Evolutionary conservation across 2,329 filamentous ascomycete species (phyloP).

Genomic region (Verticillium longisporum): DNA sequence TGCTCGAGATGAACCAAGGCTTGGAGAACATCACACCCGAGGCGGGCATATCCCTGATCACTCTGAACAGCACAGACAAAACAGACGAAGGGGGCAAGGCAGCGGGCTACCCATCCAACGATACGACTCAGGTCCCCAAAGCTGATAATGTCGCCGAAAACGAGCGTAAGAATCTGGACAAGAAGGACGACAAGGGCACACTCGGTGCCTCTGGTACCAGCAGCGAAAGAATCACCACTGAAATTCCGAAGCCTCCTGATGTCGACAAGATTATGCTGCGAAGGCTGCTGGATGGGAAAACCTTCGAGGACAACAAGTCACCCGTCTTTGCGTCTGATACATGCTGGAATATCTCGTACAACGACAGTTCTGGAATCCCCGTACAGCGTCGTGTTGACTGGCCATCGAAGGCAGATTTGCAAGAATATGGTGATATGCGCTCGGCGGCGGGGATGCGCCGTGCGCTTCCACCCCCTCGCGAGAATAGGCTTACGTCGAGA

Average conservation of each 20-base stretch:
- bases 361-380: constrained; percentile 2
- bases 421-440: constrained; percentile 20
- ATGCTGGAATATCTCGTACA: constrained; percentile 23
- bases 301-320: constrained; percentile 20
- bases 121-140: no score
- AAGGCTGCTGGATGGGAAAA: constrained; percentile 14
- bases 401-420: constrained; percentile 27
- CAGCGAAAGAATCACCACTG: neutral
- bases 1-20: neutral
- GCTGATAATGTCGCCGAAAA: neutral
- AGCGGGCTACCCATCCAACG: neutral
- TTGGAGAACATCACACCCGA: neutral
- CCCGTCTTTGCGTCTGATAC: constrained; percentile 23
- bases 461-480: neutral
- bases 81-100: neutral
- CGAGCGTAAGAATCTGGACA: neutral
- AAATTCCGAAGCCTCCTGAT: neutral
- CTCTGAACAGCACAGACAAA: neutral
- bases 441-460: neutral
- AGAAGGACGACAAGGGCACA: neutral
- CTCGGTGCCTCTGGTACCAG: neutral
- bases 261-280: neutral
- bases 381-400: constrained; percentile 17
- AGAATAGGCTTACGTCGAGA: neutral
- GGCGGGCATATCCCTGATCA: neutral